Conservation (phyloP, 176 grass and related monocot genomes). For the Carex parvula region DNA sequence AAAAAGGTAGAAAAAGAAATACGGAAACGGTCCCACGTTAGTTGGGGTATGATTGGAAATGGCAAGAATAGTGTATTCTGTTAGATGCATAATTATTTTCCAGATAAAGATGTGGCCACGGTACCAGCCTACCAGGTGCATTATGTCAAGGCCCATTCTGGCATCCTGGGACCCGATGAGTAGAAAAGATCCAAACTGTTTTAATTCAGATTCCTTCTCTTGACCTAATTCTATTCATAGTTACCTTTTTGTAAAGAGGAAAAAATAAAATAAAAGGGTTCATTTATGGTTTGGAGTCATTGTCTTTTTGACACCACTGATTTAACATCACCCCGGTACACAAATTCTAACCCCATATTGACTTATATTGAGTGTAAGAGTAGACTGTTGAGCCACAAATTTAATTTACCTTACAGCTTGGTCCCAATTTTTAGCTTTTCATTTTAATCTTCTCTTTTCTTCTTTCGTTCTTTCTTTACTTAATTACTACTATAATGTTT, state of each 20-base stretch:
- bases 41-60: neutral
- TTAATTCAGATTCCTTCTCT: neutral
- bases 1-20: neutral
- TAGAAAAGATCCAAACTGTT: neutral
- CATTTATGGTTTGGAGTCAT: neutral
- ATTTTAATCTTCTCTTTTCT: too few relatives aligned
- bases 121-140: neutral
- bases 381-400: neutral
- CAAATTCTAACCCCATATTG: neutral
- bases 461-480: too few relatives aligned
- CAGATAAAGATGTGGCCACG: neutral
- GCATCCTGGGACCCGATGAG: neutral
- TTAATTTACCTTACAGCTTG: neutral
- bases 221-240: neutral
- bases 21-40: neutral
- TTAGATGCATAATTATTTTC: neutral
- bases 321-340: neutral
- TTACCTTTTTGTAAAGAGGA: neutral
- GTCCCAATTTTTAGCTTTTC: neutral
- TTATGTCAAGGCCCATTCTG: neutral
- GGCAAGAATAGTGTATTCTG: neutral
- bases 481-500: too few relatives aligned
- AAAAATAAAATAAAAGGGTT: neutral
- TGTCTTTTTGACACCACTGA: neutral
- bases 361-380: neutral